Base-by-base conservation (phyloP, 305 asterid species). In the Plantago coronopus region DNA sequence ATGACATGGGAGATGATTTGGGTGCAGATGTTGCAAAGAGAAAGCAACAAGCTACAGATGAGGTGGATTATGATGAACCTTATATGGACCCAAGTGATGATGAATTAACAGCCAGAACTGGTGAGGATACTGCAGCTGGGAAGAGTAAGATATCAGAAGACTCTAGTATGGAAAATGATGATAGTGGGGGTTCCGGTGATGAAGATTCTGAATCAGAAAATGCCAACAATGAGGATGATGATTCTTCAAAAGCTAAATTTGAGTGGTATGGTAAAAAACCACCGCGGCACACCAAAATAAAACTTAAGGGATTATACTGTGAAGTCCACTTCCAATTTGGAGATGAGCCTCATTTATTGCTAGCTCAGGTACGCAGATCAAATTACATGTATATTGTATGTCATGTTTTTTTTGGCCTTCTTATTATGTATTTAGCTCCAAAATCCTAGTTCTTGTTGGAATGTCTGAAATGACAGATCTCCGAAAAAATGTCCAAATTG, bases 31-130 rank as follows among this genome's bases (percentile, higher is more conserved):
- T 55, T 25, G 86, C 74, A 59, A 91, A 86, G 79, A 72, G 85
- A 61, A 84, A 82, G 75, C 82, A 63, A 62, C 98, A 87, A 74
- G 71, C 79, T 27, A 65, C 81, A 0, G 96, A 89, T 83, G 99
- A 93, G 71, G 72, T 85, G 82, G 91, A 93, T 57, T 93, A 93
- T 60, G 95, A 81, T 4, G 90, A 85, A 37, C 71, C 84, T 49
- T 95, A 82, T 31, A 68, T 50, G 53, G 91, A 82, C 38, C 61
- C 61, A 17, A 67, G 7, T 67, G 83, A 69, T 62, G 79, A 71
- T 29, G 86, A 61, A 25, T 63, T 66, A 22, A 23, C 73, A 50
- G 51, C 73, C 22, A 86, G 72, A 51, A 54, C 7, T 38, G 77
- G 50, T 48, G 81, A 73, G 47, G 76, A 76, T 59, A 54, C 14